Base-by-base conservation (phyloP, 2,329 filamentous ascomycete species). In the Aspergillus puulaauensis region DNA sequence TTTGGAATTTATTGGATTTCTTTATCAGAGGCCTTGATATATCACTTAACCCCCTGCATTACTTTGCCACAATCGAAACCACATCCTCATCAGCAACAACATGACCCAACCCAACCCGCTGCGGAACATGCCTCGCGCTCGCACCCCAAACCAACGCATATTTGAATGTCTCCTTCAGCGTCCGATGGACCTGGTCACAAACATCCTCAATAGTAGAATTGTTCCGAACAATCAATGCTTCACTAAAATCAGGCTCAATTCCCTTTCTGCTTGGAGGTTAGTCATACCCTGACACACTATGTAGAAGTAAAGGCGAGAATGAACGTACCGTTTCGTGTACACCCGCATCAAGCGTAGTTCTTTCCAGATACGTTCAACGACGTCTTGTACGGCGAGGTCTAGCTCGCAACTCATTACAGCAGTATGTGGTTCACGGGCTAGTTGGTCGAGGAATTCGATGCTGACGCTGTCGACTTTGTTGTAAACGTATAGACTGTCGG, bases 401-500 rank as follows among this genome's bases (percentile, higher is more conserved):
- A 97, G 83, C 79, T 99, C 96, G 75, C 96, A 99, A 70, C 87
- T 91, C 95, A 99, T 99, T 71, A 99, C 93, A 24, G 90, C 91
- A 0, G 96, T 98, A 74, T 98, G 83, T 3, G 92, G 91, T 77
- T 99, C 96, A 60, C 92, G 88, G 5, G 96, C 95, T 21, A 99
- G 82, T 72, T 89, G 87, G 80, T 99, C 90, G 48, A 99, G 85
- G 77, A 96, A 96, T 73, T 97, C 92, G 64, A 99, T 85, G 43
- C 90, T 93, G 60, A 99, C 90, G 73, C 86, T 89, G 79, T 99
- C 95, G 78, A 99, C 96, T 80, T 99, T 99, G 88, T 99, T 99
- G 86, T 99, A 99, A 33, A 98, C 93, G 78, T 99, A 99, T 33
- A 99, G 83, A 71, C 91, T 82, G 33, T 15, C 35, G 8, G 37